phyloP scores from a whole-genome alignment of 1,284 basidiomycete species.

The Singerocomus inundabilis region DNA sequence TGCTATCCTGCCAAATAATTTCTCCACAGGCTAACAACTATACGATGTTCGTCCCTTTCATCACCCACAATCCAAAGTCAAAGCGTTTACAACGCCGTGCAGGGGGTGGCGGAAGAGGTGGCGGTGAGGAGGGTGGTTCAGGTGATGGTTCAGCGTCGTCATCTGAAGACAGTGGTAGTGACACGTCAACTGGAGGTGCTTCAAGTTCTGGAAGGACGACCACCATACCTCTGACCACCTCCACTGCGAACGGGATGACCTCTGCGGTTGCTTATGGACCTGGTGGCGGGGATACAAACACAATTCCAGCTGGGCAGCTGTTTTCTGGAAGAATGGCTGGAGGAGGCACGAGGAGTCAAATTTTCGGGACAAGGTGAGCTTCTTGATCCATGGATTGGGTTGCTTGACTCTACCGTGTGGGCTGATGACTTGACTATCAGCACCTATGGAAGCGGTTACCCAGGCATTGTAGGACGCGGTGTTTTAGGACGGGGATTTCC shows the following conservation, averaged over 20 bases:
- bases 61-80: slow-evolving; percentile 17
- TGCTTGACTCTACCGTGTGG: neutral
- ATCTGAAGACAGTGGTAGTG: slow-evolving; percentile 17
- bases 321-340: slow-evolving; percentile 45
- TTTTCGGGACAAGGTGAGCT: slow-evolving; percentile 42
- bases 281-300: slow-evolving; percentile 35
- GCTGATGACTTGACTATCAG: slow-evolving; percentile 18
- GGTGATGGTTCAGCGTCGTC: slow-evolving; percentile 5
- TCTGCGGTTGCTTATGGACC: slow-evolving; percentile 37
- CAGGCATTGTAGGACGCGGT: slow-evolving; percentile 28
- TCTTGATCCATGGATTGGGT: neutral
- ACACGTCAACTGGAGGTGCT: slow-evolving; percentile 13
- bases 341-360: slow-evolving; percentile 39
- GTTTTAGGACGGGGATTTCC: slow-evolving; percentile 36
- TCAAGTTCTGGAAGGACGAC: slow-evolving; percentile 18
- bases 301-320: slow-evolving; percentile 40
- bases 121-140: too few species aligned
- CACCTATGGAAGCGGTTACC: slow-evolving; percentile 41
- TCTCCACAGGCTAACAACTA: neutral
- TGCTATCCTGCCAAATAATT: neutral
- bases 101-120: slow-evolving; percentile 33
- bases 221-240: slow-evolving; percentile 29
- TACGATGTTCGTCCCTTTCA: slow-evolving; percentile 37
- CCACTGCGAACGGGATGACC: slow-evolving; percentile 26
- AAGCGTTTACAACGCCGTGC: slow-evolving; percentile 24